A percentile compares a stretch with the other conserved stretches of the same genome.
These are phyloP conservation scores for Epichloe typhina DNA, from an alignment of 2,329 filamentous ascomycete species.

Conservation along the genomic window DNA sequence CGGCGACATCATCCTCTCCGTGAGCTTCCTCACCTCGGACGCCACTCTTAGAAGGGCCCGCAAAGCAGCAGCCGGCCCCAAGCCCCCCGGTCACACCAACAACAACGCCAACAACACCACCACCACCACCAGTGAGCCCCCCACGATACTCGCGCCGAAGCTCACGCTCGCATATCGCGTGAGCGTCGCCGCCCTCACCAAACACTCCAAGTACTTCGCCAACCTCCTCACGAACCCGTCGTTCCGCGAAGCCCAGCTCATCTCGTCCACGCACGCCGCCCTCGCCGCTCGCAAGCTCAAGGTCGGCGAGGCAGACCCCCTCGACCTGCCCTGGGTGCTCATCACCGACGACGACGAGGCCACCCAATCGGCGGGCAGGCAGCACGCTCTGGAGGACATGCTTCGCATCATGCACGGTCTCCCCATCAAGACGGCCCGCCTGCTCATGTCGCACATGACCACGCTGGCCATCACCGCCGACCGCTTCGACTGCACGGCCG, in stretches of 20 bases:
- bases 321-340: constrained; percentile 47
- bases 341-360: constrained; percentile 59
- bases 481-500: constrained; percentile 51
- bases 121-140: constrained; percentile 4
- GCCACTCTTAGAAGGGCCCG: constrained; percentile 33
- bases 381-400: constrained; percentile 53
- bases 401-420: constrained; percentile 50
- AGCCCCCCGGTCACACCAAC: constrained; percentile 8
- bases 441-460: constrained; percentile 48
- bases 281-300: constrained; percentile 34
- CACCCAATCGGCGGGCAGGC: constrained; percentile 45
- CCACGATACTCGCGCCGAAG: constrained; percentile 19
- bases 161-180: constrained; percentile 45
- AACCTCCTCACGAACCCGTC: constrained; percentile 49
- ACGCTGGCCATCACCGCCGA: constrained; percentile 60
- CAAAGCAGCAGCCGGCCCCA: constrained; percentile 23
- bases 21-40: constrained; percentile 49
- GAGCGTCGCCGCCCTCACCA: constrained; percentile 39
- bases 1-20: constrained; percentile 54
- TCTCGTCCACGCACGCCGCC: constrained; percentile 36
- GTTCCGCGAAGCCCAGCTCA: constrained; percentile 48
- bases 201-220: constrained; percentile 56
- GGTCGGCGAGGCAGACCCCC: constrained; percentile 31
- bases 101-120: not conserved
- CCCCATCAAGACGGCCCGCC: constrained; percentile 23